phyloP scores from a whole-genome alignment of 495 filamentous ascomycete genomes.

The Clohesyomyces aquaticus region DNA sequence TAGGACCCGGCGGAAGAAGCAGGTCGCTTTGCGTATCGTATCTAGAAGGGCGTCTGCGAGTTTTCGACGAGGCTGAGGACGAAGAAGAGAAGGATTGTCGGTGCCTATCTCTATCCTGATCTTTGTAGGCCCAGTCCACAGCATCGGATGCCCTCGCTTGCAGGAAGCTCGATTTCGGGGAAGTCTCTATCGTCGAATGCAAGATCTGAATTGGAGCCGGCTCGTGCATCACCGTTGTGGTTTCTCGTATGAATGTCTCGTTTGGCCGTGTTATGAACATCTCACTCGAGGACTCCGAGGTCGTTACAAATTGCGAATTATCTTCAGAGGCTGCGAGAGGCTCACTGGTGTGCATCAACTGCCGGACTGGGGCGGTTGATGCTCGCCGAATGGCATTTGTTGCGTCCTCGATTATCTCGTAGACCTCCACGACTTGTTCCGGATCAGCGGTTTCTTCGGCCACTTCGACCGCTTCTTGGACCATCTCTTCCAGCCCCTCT shows the following conservation, averaged over 20 bases:
- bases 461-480: conserved; percentile 42
- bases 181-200: neutral
- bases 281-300: conserved; percentile 8
- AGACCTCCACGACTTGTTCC: conserved; percentile 38
- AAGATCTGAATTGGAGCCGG: neutral
- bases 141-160: conserved; percentile 12
- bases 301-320: conserved; percentile 18
- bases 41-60: conserved; percentile 1
- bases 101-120: neutral
- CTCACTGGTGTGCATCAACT: conserved; percentile 18
- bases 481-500: conserved; percentile 43
- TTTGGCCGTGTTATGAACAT: too few relatives aligned
- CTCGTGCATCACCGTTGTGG: too few relatives aligned
- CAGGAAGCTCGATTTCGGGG: neutral
- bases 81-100: neutral
- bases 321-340: conserved; percentile 28
- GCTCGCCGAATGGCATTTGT: conserved; percentile 38
- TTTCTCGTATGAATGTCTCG: too few relatives aligned
- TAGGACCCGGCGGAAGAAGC: conserved; percentile 12
- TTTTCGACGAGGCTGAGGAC: neutral
- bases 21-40: conserved; percentile 6
- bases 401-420: conserved; percentile 44
- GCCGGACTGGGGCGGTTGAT: conserved; percentile 18
- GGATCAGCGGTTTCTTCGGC: conserved; percentile 39
- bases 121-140: conserved; percentile 34